phyloP scores from a whole-genome alignment of 441 rosid species.

The Pelargonium australe region DNA sequence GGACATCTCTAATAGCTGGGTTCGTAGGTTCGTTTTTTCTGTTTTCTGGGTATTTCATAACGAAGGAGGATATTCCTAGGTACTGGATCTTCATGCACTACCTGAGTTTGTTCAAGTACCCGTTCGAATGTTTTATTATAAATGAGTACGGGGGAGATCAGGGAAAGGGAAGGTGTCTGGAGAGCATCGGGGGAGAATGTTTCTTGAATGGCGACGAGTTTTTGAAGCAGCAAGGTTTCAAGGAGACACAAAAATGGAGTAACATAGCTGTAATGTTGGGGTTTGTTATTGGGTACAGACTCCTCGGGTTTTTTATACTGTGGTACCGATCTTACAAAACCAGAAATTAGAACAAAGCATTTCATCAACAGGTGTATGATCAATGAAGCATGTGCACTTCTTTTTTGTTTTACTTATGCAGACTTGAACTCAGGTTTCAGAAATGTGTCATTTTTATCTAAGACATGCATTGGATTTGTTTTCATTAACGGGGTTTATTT shows the following conservation, averaged over 20 bases:
- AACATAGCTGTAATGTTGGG: slow-evolving; percentile 31
- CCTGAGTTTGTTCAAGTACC: slow-evolving; percentile 34
- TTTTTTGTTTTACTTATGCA: no score
- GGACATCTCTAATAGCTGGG: slow-evolving; percentile 25
- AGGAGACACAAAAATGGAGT: slow-evolving; percentile 35
- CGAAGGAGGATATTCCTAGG: slow-evolving; percentile 23
- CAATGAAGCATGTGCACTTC: no score
- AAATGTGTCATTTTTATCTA: no score
- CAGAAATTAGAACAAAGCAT: slow-evolving; percentile 11
- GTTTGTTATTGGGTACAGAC: slow-evolving; percentile 36
- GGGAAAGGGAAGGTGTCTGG: slow-evolving; percentile 28
- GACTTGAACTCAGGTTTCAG: no score
- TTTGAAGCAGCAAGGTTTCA: slow-evolving; percentile 30
- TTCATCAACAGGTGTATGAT: no score
- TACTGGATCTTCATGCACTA: slow-evolving; percentile 33
- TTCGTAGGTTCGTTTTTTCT: slow-evolving; percentile 28
- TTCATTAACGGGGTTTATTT: no score
- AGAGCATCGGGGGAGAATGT: slow-evolving; percentile 29
- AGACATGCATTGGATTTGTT: no score
- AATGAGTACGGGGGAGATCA: slow-evolving; percentile 31
- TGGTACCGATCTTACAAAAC: slow-evolving; percentile 30
- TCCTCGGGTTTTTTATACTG: slow-evolving; percentile 34
- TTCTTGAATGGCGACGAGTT: slow-evolving; percentile 30
- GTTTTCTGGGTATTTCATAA: slow-evolving; percentile 35
- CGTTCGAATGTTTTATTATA: slow-evolving; percentile 30